Evolutionary conservation across 352 stramenopile genomes (phyloP).

Genomic region (Phytophthora multivora): DNA sequence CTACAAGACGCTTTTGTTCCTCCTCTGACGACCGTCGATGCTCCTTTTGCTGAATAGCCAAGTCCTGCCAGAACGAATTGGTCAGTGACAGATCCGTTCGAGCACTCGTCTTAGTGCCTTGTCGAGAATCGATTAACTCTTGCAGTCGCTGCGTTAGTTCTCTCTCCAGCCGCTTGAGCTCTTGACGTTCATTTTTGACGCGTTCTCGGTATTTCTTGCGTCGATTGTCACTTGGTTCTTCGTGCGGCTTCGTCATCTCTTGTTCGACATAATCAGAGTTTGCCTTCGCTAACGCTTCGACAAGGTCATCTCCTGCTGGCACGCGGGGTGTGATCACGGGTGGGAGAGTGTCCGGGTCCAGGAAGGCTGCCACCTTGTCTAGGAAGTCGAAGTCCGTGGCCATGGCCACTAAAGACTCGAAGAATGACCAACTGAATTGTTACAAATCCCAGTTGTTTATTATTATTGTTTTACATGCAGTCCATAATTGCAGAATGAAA

Average conservation of each 20-base stretch:
- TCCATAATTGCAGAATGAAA: too few relatives aligned
- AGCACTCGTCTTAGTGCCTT: neutral
- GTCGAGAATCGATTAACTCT: neutral
- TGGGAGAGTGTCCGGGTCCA: slow-evolving; percentile 2
- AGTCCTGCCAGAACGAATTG: slow-evolving; percentile 4
- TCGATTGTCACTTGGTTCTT: slow-evolving; percentile 1
- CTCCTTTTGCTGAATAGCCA: slow-evolving; percentile 6
- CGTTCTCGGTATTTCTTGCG: slow-evolving; percentile 7
- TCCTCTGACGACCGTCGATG: slow-evolving; percentile 1
- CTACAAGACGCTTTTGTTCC: slow-evolving; percentile 12
- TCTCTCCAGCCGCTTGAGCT: slow-evolving; percentile 5
- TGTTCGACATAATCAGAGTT: slow-evolving; percentile 1
- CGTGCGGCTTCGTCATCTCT: neutral
- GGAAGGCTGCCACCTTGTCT: slow-evolving; percentile 8
- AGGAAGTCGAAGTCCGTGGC: slow-evolving; percentile 10
- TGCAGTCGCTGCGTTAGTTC: neutral
- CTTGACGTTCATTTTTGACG: slow-evolving; percentile 17
- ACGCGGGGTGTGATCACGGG: neutral
- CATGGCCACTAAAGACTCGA: too few relatives aligned
- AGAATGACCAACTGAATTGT: neutral
- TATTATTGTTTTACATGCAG: too few relatives aligned
- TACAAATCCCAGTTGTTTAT: too few relatives aligned
- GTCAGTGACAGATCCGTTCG: neutral
- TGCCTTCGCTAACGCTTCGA: too few relatives aligned
- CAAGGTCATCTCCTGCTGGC: neutral